Conservation (phyloP, 768 basidiomycete genomes). For the Cyclocybe cylindracea region DNA sequence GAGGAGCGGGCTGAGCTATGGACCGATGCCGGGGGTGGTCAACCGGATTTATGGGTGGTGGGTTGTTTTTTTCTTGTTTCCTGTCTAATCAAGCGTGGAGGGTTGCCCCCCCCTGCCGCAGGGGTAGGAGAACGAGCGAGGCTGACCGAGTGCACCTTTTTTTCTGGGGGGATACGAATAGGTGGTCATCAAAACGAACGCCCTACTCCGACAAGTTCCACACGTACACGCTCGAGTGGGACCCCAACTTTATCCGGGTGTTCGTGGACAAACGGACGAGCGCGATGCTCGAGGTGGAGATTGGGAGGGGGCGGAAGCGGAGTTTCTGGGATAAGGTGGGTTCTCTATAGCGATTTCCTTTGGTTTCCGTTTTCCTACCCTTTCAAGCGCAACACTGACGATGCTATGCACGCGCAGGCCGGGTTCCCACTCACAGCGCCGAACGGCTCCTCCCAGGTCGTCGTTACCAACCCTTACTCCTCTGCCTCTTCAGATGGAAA, state of each 20-base stretch:
- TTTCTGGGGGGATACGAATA: no score
- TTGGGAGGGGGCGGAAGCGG: conserved; percentile 32
- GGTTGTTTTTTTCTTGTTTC: conserved; percentile 34
- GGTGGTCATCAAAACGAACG: conserved; percentile 36
- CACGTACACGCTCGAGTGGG: conserved; percentile 20
- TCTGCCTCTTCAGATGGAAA: background rate
- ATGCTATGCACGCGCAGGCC: conserved; percentile 26
- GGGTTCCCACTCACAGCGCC: conserved; percentile 60
- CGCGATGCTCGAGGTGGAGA: conserved; percentile 52
- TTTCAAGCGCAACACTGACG: no score
- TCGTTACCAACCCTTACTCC: conserved; percentile 63
- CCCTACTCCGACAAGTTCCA: conserved; percentile 13
- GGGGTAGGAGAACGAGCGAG: no score
- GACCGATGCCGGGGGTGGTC: conserved; percentile 45
- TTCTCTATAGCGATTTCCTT: no score
- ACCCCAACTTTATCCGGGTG: conserved; percentile 62
- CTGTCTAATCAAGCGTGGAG: background rate
- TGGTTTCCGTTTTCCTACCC: no score
- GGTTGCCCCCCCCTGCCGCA: background rate
- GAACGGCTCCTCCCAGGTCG: conserved; percentile 58
- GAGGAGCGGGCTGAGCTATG: conserved; percentile 69
- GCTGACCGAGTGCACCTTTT: no score
- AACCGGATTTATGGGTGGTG: conserved; percentile 65
- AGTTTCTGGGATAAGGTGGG: conserved; percentile 62
- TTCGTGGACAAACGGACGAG: conserved; percentile 76